These are phyloP conservation scores for Neckera pumila DNA, from an alignment of 225 moss, liverwort and hornwort genomes.

Conservation along the genomic window DNA sequence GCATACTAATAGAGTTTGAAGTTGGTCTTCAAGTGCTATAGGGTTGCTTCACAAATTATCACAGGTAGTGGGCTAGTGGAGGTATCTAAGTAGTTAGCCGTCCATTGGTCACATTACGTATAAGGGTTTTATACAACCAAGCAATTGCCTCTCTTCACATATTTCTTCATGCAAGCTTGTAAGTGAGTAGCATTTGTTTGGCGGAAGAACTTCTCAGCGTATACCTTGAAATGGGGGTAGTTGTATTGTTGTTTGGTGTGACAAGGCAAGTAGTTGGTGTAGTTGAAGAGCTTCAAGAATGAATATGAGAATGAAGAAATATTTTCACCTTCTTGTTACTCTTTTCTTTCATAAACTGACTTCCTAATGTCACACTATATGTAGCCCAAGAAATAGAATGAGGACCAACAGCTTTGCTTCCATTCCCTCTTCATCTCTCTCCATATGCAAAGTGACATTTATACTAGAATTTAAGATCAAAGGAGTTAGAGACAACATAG, in stretches of 20 bases:
- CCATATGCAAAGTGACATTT: neutral
- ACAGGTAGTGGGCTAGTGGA: too few relatives aligned
- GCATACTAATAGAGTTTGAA: too few relatives aligned
- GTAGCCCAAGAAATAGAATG: neutral
- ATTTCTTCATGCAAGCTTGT: neutral
- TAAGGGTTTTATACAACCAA: neutral
- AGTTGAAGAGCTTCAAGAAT: neutral
- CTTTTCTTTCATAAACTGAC: neutral
- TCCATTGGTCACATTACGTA: too few relatives aligned
- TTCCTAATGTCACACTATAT: neutral
- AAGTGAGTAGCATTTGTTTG: neutral
- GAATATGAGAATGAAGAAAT: neutral
- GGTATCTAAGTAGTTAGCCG: too few relatives aligned
- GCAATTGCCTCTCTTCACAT: neutral
- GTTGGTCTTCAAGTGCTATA: too few relatives aligned
- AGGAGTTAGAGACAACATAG: neutral
- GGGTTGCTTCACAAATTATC: too few relatives aligned
- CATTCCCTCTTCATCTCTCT: neutral
- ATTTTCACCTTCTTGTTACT: neutral
- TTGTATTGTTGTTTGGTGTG: neutral
- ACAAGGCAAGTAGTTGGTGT: rapidly evolving
- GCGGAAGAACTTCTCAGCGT: rapidly evolving
- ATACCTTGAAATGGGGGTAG: neutral
- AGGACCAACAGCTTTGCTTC: neutral
- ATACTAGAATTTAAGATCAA: neutral